Evolutionary conservation across 1,284 basidiomycete species (phyloP).

Genomic region (Marasmius oreades): DNA sequence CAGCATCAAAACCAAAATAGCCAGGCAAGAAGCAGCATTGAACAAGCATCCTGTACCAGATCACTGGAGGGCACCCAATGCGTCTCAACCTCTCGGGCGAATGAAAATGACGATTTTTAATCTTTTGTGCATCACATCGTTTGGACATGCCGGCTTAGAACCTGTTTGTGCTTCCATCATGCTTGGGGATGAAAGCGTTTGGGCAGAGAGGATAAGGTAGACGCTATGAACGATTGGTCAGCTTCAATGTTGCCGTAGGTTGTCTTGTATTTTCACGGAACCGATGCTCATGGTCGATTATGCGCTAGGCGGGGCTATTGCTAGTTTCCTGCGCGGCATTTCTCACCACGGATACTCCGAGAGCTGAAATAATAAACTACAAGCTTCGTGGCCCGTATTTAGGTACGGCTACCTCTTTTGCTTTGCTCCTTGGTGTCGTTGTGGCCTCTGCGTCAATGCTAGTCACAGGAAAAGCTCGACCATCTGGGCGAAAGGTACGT

Average conservation of each 20-base stretch:
- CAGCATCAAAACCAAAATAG: no score
- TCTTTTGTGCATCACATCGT: slow-evolving; percentile 2
- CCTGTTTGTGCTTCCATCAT: slow-evolving; percentile 8
- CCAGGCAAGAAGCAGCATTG: neutral
- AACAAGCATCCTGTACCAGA: neutral
- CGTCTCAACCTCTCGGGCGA: neutral
- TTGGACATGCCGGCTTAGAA: slow-evolving; percentile 4
- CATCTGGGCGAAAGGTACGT: neutral
- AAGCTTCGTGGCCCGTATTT: slow-evolving; percentile 6
- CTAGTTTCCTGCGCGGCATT: slow-evolving; percentile 7
- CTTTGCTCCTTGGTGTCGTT: neutral
- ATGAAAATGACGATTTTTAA: neutral
- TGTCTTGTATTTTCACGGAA: no score
- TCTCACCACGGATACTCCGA: slow-evolving; percentile 9
- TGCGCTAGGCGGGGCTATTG: slow-evolving; percentile 8
- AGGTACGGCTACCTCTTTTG: neutral
- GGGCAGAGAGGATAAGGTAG: no score
- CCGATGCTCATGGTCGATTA: no score
- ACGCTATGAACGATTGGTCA: no score
- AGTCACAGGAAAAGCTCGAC: neutral
- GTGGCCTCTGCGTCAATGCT: neutral
- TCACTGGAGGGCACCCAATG: neutral
- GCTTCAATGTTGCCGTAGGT: no score
- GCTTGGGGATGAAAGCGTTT: neutral
- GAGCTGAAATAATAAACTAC: slow-evolving; percentile 5